phyloP scores from a whole-genome alignment of 1,284 basidiomycete species.

The Phellopilus nigrolimitatus region DNA sequence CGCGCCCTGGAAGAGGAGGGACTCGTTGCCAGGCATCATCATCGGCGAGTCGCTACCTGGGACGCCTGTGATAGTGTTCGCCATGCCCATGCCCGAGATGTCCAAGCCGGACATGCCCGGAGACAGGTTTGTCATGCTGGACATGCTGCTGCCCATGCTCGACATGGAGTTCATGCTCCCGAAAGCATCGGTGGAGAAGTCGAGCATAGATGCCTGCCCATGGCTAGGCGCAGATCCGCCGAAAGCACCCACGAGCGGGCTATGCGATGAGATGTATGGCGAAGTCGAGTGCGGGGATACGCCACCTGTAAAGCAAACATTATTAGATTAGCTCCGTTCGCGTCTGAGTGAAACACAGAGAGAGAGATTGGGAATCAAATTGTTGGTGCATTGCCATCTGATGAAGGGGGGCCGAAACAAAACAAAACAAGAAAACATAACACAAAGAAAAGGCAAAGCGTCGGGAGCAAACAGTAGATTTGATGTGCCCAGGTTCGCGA shows the following conservation, averaged over 20 bases:
- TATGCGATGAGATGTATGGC: conserved; percentile 2
- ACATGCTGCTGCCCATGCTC: neutral
- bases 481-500: too few relatives aligned
- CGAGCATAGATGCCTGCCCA: neutral
- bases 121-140: neutral
- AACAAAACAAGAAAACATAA: too few relatives aligned
- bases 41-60: conserved; percentile 8
- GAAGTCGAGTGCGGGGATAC: neutral
- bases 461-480: too few relatives aligned
- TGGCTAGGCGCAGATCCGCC: neutral
- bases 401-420: too few relatives aligned
- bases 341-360: neutral
- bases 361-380: too few relatives aligned
- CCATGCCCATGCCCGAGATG: neutral
- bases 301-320: conserved; percentile 2
- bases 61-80: conserved; percentile 7
- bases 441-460: too few relatives aligned
- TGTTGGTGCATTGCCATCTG: too few relatives aligned
- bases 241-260: neutral
- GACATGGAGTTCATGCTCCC: neutral
- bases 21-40: conserved; percentile 8
- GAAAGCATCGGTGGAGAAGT: conserved; percentile 6
- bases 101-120: neutral
- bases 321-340: neutral
- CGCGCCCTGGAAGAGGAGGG: conserved; percentile 1